Conservation (phyloP, 129 eudicot species). For the Escallonia herrerae region DNA sequence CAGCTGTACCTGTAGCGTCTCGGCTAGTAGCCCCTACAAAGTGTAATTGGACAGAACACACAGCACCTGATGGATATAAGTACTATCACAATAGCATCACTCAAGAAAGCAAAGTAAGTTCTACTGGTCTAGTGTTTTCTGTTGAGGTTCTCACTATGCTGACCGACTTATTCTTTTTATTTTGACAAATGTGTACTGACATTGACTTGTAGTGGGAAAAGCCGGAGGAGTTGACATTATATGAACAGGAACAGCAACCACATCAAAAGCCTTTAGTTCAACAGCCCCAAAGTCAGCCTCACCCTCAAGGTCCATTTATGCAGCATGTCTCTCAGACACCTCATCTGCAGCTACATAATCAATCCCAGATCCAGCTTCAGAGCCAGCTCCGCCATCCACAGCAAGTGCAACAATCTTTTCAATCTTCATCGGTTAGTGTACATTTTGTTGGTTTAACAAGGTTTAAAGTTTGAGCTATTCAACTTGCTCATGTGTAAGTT, state of each 20-base stretch:
- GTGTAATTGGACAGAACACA: conserved; percentile 85
- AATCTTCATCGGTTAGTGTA: conserved; percentile 48
- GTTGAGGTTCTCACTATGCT: background rate
- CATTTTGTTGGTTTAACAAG: background rate
- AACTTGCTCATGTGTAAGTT: conserved; percentile 3
- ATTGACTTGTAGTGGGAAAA: conserved; percentile 71
- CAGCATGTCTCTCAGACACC: conserved; percentile 53
- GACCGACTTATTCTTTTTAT: background rate
- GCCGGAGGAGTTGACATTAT: conserved; percentile 73
- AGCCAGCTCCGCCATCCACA: conserved; percentile 51
- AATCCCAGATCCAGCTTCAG: conserved; percentile 44
- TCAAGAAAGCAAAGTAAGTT: conserved; percentile 88
- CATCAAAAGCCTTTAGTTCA: conserved; percentile 1
- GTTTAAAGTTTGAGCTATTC: background rate
- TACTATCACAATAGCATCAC: conserved; percentile 84
- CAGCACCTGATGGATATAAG: conserved; percentile 87
- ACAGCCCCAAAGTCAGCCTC: conserved; percentile 45
- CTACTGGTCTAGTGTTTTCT: background rate
- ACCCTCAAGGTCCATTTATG: conserved; percentile 32
- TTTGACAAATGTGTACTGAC: background rate
- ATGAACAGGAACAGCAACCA: conserved; percentile 33
- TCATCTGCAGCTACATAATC: conserved; percentile 45
- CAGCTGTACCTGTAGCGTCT: conserved; percentile 27
- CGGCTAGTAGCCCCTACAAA: conserved; percentile 30
- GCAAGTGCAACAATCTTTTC: conserved; percentile 55